Conservation (phyloP, 2,329 filamentous ascomycete genomes). For the Blastomyces parvus region DNA sequence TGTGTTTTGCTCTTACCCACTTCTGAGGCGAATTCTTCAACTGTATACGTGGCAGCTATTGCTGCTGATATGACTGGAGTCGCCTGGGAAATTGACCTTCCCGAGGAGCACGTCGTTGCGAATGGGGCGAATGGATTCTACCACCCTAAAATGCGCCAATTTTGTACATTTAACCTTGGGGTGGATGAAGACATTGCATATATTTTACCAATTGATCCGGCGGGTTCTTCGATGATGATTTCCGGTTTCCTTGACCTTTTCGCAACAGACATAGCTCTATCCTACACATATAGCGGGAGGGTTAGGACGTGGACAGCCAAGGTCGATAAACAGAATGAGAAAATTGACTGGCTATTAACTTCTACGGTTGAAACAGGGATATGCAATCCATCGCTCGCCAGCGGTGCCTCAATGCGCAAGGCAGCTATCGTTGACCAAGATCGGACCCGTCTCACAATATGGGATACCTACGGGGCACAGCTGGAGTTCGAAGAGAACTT, state of each 20-base stretch:
- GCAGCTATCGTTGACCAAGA: constrained; percentile 68
- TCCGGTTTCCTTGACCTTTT: constrained; percentile 80
- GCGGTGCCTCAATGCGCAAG: constrained; percentile 78
- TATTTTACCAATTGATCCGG: constrained; percentile 75
- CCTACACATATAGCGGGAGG: constrained; percentile 64
- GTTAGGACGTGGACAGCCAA: constrained; percentile 80
- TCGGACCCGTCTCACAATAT: constrained; percentile 72
- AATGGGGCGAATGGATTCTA: constrained; percentile 29
- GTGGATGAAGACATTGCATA: constrained; percentile 44
- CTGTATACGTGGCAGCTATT: constrained; percentile 66
- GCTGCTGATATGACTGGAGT: constrained; percentile 68
- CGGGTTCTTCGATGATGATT: constrained; percentile 59
- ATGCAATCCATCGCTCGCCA: constrained; percentile 62
- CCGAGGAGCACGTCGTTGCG: constrained; percentile 30
- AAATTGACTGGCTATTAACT: constrained; percentile 72
- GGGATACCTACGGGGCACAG: constrained; percentile 74
- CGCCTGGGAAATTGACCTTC: constrained; percentile 67
- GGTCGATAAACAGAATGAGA: constrained; percentile 50
- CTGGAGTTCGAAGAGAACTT: constrained; percentile 74
- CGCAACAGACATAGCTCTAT: constrained; percentile 74
- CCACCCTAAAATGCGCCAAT: constrained; percentile 48
- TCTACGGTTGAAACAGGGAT: constrained; percentile 73
- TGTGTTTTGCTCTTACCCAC: constrained; percentile 64
- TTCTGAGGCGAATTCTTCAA: constrained; percentile 45
- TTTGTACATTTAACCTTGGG: constrained; percentile 61